Conservation (phyloP, 2,329 filamentous ascomycete species). For the Lomentospora prolificans region DNA sequence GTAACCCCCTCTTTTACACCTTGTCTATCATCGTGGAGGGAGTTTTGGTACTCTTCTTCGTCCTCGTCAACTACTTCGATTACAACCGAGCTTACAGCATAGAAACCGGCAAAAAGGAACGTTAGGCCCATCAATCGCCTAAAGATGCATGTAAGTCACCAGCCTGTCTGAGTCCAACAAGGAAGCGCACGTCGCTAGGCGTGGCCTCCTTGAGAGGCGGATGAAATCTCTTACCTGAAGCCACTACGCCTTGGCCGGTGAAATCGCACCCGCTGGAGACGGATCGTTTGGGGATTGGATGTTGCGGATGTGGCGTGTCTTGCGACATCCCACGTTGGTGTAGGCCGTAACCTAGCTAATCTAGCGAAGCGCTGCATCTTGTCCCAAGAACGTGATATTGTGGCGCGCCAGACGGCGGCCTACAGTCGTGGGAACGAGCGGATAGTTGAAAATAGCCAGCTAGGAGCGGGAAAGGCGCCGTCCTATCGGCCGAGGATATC, state of each 20-base stretch:
- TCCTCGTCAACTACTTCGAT: conserved; percentile 33
- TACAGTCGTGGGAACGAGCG: background rate
- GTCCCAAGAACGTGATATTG: background rate
- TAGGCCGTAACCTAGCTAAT: conserved; percentile 4
- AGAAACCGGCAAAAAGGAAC: conserved; percentile 32
- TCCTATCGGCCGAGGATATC: too few relatives aligned
- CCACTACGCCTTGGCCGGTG: background rate
- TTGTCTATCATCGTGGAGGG: background rate
- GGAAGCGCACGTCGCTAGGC: too few relatives aligned
- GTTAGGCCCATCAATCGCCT: conserved; percentile 8
- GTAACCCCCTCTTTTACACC: background rate
- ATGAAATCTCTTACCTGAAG: conserved; percentile 21
- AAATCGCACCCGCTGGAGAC: conserved; percentile 1
- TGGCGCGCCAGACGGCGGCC: conserved; percentile 5
- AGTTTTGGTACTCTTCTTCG: conserved; percentile 11
- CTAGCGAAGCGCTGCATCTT: conserved; percentile 8
- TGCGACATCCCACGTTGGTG: background rate
- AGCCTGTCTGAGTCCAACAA: background rate
- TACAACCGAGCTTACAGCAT: conserved; percentile 34
- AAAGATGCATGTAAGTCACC: background rate
- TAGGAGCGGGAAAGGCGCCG: too few relatives aligned
- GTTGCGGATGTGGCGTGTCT: background rate
- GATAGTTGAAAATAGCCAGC: background rate
- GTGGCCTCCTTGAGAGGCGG: background rate
- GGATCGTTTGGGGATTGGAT: background rate